Evolutionary conservation across 2,329 filamentous ascomycete genomes (phyloP), one percentile per base, ranked within the genome.

Genomic region (Neodidymelliopsis sp.): DNA sequence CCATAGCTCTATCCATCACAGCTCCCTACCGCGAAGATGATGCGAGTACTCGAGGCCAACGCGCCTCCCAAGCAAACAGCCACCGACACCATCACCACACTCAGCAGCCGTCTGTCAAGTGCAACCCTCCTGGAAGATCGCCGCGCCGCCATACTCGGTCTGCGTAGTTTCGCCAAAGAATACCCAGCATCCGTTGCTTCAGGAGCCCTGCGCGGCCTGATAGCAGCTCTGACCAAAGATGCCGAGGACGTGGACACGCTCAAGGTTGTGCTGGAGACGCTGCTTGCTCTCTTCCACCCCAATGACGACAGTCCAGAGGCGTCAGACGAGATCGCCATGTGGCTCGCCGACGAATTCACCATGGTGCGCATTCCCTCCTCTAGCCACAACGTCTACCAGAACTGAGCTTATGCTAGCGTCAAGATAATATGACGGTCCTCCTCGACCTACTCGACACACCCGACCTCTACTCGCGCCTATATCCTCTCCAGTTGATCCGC

Each of bases 341-440:
- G 94, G 91, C 81, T 99, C 50, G 94, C 94, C 43, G 94, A 99
- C 75, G 93, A 97, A 74, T 99, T 99, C 71, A 97, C 94, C 24
- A 92, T 96, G 80, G 84, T 87, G 78, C 58, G 75, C 67, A 30
- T 47, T 34, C 39, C 20, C 10, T 27, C 22, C 23, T n/a, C 42
- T 6, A 48, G 38, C 27, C 47, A 34, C 12, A 7, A 10, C 18
- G 16, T 25, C 55, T 54, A 56, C 62, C 51, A 58, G 69, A 69
- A 72, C 80, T 84, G 77, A 84, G 77, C 72, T 74, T 71, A 77
- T 74, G 62, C 71, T 78, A 87, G 83, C 87, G 90, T 56, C 92
- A 97, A 83, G 93, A 97, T 75, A 97, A 99, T 72, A 93, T 97
- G 54, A 93, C 90, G 2, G 79, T 94, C 12, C 83, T 99, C 18